Percentiles rank a stretch among this genome's conserved stretches.
Conservation (phyloP, 495 filamentous ascomycete genomes). For the Peziza echinospora region DNA sequence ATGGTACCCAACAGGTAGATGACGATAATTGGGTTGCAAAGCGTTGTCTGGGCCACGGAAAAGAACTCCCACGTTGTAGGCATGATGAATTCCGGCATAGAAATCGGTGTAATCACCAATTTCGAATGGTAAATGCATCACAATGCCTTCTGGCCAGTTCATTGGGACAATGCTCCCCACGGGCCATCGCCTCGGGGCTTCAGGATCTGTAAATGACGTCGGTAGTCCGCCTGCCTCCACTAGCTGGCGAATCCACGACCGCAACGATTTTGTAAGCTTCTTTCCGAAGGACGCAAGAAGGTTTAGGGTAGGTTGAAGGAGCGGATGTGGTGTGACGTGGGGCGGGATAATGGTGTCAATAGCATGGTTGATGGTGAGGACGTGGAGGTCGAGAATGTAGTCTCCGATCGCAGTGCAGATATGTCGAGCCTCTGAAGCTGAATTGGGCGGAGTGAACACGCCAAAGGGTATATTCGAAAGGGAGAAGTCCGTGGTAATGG, state of each 20-base stretch:
- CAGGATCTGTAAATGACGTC: too few relatives aligned
- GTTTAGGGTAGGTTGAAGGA: slow-evolving; percentile 41
- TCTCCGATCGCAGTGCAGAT: slow-evolving; percentile 64
- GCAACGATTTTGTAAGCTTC: slow-evolving; percentile 45
- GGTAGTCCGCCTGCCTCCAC: slow-evolving; percentile 30
- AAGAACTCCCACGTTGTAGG: slow-evolving; percentile 54
- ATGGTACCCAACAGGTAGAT: slow-evolving; percentile 79
- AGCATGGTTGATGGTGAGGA: slow-evolving; percentile 33
- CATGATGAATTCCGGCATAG: slow-evolving; percentile 81
- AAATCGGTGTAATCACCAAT: slow-evolving; percentile 98
- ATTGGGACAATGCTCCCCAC: slow-evolving; percentile 21
- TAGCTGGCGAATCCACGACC: slow-evolving; percentile 50
- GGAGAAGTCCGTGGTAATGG: slow-evolving; percentile 50
- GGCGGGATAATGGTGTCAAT: slow-evolving; percentile 36
- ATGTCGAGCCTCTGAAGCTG: slow-evolving; percentile 42
- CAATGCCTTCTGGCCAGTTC: slow-evolving; percentile 17
- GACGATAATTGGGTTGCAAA: slow-evolving; percentile 74
- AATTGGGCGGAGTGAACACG: slow-evolving; percentile 36
- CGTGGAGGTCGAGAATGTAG: slow-evolving; percentile 52
- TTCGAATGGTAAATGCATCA: slow-evolving; percentile 57
- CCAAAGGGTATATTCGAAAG: slow-evolving; percentile 84
- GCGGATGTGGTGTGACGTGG: slow-evolving; percentile 19
- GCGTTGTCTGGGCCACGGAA: slow-evolving; percentile 68
- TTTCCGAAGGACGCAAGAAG: slow-evolving; percentile 61
- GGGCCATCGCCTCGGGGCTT: too few relatives aligned